phyloP scores from a whole-genome alignment of 108 stramenopile species.

The Cyclotella distinguenda region DNA sequence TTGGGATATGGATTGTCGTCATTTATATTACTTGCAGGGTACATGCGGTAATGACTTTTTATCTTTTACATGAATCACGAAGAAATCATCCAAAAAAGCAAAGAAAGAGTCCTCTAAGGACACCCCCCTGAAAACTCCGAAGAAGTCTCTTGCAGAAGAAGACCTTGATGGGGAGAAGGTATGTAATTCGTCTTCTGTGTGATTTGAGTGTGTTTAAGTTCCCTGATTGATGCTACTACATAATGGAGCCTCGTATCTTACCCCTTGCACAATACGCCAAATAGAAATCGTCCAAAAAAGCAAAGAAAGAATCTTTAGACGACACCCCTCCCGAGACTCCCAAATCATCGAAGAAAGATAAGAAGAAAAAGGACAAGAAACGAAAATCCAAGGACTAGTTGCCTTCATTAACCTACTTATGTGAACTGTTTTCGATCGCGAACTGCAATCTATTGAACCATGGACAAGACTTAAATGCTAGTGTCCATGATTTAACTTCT shows the following conservation, averaged over 20 bases:
- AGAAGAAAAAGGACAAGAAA: slow-evolving; percentile 48
- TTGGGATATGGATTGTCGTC: neutral
- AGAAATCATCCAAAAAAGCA: slow-evolving; percentile 32
- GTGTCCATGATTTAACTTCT: too few species aligned
- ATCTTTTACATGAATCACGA: neutral
- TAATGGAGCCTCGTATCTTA: too few species aligned
- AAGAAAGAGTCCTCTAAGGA: slow-evolving; percentile 51
- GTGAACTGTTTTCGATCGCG: too few species aligned
- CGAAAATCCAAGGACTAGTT: slow-evolving; percentile 49
- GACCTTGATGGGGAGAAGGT: neutral
- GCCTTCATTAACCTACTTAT: too few species aligned
- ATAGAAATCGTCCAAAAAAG: slow-evolving; percentile 31
- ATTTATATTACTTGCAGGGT: neutral
- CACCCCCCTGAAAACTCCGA: neutral
- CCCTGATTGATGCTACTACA: neutral
- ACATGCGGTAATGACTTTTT: neutral
- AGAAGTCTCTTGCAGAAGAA: neutral
- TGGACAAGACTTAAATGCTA: too few species aligned
- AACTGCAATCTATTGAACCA: neutral
- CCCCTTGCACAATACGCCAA: neutral
- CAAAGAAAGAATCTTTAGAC: slow-evolving; percentile 54
- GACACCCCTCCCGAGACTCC: slow-evolving; percentile 24
- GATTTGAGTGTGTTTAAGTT: neutral
- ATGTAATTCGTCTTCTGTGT: neutral
- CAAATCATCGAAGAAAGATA: slow-evolving; percentile 30